Evolutionary conservation across 192 early-diverging fungal species (phyloP).

Genomic region (Diversispora eburnea): DNA sequence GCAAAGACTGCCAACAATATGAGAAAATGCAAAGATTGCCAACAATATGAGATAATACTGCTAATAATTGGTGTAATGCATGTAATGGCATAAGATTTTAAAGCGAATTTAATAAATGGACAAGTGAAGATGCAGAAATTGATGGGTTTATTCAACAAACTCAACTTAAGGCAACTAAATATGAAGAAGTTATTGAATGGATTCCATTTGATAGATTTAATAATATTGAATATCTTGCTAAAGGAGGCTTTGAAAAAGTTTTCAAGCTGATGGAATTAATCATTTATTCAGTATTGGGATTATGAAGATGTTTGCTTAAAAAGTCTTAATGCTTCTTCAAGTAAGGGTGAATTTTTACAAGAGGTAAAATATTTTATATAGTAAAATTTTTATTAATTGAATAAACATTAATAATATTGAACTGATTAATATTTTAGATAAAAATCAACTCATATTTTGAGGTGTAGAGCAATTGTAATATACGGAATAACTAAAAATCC

Average conservation of each 20-base stretch:
- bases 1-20: too few species aligned
- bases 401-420: background rate
- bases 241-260: conserved; percentile 5
- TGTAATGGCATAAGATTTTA: background rate
- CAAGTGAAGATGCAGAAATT: background rate
- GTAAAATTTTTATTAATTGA: background rate
- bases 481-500: conserved; percentile 38
- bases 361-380: background rate
- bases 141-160: background rate
- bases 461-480: background rate
- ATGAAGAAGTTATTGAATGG: background rate
- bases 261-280: background rate
- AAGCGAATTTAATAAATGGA: conserved; percentile 6
- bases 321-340: background rate
- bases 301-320: background rate
- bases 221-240: background rate
- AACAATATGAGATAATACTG: too few species aligned
- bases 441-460: background rate
- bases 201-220: background rate
- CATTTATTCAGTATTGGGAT: background rate
- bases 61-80: too few species aligned
- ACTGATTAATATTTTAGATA: background rate
- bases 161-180: background rate
- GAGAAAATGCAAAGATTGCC: too few species aligned
- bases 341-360: background rate